Conservation (phyloP, 2,329 filamentous ascomycete genomes). For the Penicillium capsulatum region DNA sequence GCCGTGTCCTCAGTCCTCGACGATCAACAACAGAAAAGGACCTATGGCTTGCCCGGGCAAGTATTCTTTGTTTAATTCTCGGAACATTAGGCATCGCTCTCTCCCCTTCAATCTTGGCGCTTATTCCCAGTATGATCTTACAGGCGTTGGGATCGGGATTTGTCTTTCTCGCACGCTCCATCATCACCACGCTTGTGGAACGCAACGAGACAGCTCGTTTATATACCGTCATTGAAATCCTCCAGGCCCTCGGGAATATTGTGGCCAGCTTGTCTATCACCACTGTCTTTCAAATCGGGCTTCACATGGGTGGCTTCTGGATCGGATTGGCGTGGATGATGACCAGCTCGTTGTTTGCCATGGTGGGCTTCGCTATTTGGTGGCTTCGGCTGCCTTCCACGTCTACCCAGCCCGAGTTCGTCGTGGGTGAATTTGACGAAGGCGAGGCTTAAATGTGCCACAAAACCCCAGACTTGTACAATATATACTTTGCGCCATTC, state of each 20-base stretch:
- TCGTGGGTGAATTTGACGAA: constrained; percentile 20
- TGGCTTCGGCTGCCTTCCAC: constrained; percentile 23
- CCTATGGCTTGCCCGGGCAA: constrained; percentile 44
- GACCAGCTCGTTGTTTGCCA: constrained; percentile 32
- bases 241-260: constrained; percentile 47
- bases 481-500: constrained; percentile 9
- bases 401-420: constrained; percentile 13
- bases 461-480: constrained; percentile 6
- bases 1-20: constrained; percentile 34
- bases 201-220: constrained; percentile 48
- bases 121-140: constrained; percentile 45
- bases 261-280: constrained; percentile 47
- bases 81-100: constrained; percentile 47
- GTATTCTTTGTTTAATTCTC: constrained; percentile 43
- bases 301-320: constrained; percentile 46
- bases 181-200: constrained; percentile 48
- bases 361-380: constrained; percentile 30
- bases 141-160: constrained; percentile 50
- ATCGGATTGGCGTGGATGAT: constrained; percentile 48
- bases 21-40: constrained; percentile 42
- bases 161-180: constrained; percentile 44
- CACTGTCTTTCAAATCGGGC: constrained; percentile 44
- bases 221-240: constrained; percentile 48
- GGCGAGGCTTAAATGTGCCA: constrained; percentile 4
- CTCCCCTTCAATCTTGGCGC: constrained; percentile 39